phyloP scores from a whole-genome alignment of 306 rosid genomes.

The Lathyrus aphaca region DNA sequence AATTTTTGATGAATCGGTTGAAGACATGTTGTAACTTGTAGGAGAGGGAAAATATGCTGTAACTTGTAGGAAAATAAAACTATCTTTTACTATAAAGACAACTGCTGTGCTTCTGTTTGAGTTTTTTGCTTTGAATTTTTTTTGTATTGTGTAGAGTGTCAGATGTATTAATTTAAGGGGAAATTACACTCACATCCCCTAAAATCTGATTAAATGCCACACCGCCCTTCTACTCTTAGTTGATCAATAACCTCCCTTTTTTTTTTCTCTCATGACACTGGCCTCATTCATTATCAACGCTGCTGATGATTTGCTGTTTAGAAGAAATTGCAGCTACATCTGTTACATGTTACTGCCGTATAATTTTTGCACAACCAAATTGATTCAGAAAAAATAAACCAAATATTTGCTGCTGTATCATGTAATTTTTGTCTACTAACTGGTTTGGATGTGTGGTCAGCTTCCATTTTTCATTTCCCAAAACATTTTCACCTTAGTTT shows the following conservation, averaged over 20 bases:
- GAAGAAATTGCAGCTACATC: background rate
- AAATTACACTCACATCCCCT: too few relatives aligned
- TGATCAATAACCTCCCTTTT: constrained; percentile 2
- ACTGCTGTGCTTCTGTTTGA: background rate
- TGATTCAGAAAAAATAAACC: background rate
- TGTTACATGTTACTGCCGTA: background rate
- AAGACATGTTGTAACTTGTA: constrained; percentile 9
- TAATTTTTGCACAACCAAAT: constrained; percentile 1
- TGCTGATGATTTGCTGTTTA: background rate
- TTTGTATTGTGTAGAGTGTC: too few relatives aligned
- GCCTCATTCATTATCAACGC: background rate
- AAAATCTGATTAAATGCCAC: background rate
- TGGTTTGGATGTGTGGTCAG: background rate
- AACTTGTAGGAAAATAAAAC: background rate
- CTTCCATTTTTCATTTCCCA: constrained; percentile 1
- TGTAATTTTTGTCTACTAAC: background rate
- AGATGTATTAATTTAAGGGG: too few relatives aligned
- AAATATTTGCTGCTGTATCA: background rate
- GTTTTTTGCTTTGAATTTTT: background rate
- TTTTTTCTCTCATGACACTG: background rate
- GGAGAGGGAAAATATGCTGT: constrained; percentile 4
- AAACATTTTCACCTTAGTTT: background rate
- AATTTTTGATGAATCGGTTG: background rate
- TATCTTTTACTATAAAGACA: too few relatives aligned
- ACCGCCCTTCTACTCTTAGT: background rate